Conservation (phyloP, 2,329 filamentous ascomycete species). For the Cladorrhinum sp. region DNA sequence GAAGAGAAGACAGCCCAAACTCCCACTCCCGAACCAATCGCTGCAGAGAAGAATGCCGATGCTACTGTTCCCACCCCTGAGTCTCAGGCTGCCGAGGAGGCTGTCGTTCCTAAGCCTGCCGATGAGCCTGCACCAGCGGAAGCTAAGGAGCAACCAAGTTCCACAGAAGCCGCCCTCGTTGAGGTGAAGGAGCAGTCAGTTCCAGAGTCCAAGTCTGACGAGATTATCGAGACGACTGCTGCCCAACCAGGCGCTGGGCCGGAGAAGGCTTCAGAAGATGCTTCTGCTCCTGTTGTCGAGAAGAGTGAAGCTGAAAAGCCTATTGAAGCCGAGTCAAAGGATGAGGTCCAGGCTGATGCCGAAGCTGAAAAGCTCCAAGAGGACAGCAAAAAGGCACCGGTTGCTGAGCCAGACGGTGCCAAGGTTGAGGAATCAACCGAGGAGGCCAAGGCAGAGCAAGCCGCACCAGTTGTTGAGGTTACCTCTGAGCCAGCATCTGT, state of each 20-base stretch:
- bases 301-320: neutral
- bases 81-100: no score
- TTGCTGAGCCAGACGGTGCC: neutral
- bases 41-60: neutral
- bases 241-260: neutral
- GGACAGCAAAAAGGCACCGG: neutral
- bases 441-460: neutral
- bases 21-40: neutral
- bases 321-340: neutral
- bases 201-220: constrained; percentile 12
- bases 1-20: neutral
- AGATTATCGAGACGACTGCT: constrained; percentile 3
- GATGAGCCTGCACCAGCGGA: neutral
- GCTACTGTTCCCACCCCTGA: neutral
- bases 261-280: constrained; percentile 1
- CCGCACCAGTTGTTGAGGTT: neutral
- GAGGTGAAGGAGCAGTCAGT: constrained; percentile 4
- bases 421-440: constrained; percentile 1
- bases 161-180: neutral
- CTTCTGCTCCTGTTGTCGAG: neutral
- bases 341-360: constrained; percentile 4
- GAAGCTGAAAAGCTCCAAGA: constrained; percentile 5
- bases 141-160: neutral
- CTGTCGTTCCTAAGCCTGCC: neutral
- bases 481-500: neutral